Conservation (phyloP, 2,329 filamentous ascomycete species). For the Atkinsonella texensis region DNA sequence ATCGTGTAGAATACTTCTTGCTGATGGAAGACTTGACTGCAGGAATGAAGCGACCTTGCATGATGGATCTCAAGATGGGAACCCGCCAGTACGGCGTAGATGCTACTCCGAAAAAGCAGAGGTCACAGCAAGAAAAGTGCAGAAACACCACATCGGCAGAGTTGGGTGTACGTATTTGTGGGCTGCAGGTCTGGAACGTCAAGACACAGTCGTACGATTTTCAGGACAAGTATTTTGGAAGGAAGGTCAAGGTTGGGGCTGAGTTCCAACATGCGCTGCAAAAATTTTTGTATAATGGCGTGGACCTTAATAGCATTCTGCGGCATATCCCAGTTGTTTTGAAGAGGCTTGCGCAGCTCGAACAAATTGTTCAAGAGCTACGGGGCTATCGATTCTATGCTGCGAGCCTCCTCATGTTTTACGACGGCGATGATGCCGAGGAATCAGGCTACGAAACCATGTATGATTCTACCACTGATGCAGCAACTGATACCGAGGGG, state of each 20-base stretch:
- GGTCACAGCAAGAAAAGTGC: conserved; percentile 87
- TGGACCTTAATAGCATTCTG: conserved; percentile 66
- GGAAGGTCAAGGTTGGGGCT: conserved; percentile 70
- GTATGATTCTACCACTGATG: conserved; percentile 46
- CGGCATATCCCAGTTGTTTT: conserved; percentile 82
- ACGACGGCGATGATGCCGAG: conserved; percentile 66
- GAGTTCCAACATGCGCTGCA: conserved; percentile 85
- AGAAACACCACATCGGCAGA: conserved; percentile 82
- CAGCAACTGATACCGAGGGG: conserved; percentile 46
- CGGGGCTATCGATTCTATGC: conserved; percentile 91
- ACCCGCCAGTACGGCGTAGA: conserved; percentile 94
- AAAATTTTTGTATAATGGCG: conserved; percentile 82
- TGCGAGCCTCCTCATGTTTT: conserved; percentile 87
- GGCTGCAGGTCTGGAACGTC: conserved; percentile 91
- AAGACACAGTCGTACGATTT: conserved; percentile 79
- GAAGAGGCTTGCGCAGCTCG: conserved; percentile 70
- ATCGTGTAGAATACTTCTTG: conserved; percentile 82
- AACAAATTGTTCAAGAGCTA: conserved; percentile 68
- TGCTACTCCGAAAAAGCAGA: conserved; percentile 80
- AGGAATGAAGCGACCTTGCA: conserved; percentile 92
- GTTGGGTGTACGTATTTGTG: conserved; percentile 86
- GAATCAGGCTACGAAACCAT: conserved; percentile 34
- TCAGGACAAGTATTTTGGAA: conserved; percentile 95
- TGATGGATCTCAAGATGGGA: conserved; percentile 97
- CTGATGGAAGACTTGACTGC: conserved; percentile 90